Percentiles rank a stretch among this genome's conserved stretches.
phyloP scores from a whole-genome alignment of 352 stramenopile genomes.

The Elongisporangium undulatum region DNA sequence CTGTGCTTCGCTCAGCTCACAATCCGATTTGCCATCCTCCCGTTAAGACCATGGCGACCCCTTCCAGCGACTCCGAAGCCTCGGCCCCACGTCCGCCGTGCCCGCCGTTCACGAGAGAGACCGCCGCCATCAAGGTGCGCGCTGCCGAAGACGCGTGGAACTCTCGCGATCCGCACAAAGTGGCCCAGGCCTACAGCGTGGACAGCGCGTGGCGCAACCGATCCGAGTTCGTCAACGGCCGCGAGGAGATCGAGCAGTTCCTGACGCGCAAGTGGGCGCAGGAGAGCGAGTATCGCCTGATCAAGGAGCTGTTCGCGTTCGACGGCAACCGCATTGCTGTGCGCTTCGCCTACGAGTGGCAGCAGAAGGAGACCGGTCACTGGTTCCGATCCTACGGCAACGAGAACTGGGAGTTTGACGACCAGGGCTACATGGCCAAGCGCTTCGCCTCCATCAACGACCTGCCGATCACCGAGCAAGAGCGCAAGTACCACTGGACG shows the following conservation, averaged over 20 bases:
- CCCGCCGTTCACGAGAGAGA: conserved; percentile 80
- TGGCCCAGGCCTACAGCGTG: conserved; percentile 78
- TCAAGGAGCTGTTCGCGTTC: conserved; percentile 88
- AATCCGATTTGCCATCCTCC: too few species aligned
- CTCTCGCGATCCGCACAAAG: conserved; percentile 53
- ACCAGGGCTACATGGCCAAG: conserved; percentile 74
- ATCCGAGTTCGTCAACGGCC: conserved; percentile 70
- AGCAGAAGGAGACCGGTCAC: conserved; percentile 35
- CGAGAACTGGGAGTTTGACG: conserved; percentile 89
- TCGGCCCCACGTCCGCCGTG: conserved; percentile 28
- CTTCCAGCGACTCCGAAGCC: background rate
- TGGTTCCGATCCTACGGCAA: conserved; percentile 87
- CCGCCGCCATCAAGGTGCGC: conserved; percentile 73
- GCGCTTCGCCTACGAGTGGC: conserved; percentile 87
- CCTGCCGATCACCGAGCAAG: conserved; percentile 56
- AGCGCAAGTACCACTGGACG: conserved; percentile 66
- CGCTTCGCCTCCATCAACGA: conserved; percentile 89
- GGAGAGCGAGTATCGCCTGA: conserved; percentile 82
- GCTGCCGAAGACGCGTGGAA: conserved; percentile 90
- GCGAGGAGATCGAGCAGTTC: conserved; percentile 74
- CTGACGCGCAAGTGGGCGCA: conserved; percentile 67
- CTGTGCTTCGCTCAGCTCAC: too few species aligned
- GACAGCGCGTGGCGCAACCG: conserved; percentile 87
- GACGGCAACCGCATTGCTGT: conserved; percentile 83
- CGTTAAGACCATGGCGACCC: too few species aligned